Evolutionary conservation across 148 eudicot genomes (phyloP).

Genomic region (Nyssa sinensis): DNA sequence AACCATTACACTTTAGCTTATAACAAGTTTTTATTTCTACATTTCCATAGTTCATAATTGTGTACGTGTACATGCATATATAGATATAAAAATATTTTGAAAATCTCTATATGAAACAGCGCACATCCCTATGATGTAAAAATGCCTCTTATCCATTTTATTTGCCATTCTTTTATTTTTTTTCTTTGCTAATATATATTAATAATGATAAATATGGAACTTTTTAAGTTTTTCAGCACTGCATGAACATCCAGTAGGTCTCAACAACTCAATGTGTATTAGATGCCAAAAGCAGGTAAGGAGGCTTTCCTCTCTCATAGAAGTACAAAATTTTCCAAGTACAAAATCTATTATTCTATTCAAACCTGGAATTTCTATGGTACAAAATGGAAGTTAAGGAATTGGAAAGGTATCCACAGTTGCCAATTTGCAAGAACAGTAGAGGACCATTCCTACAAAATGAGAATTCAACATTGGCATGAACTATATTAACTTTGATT

Average conservation of each 20-base stretch:
- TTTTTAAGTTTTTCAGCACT: neutral
- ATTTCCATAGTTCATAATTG: no score
- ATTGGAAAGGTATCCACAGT: constrained; percentile 97
- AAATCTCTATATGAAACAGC: no score
- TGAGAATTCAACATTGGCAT: neutral
- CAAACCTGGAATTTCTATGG: constrained; percentile 95
- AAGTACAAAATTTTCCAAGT: neutral
- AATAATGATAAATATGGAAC: neutral
- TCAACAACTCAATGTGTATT: neutral
- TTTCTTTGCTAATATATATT: neutral
- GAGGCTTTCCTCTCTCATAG: neutral
- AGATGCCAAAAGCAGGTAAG: neutral
- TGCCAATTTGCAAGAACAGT: constrained; percentile 92
- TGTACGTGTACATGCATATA: no score
- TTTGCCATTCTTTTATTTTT: no score
- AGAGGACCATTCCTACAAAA: constrained; percentile 82
- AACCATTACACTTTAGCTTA: no score
- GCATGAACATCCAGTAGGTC: neutral
- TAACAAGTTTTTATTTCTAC: no score
- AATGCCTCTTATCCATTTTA: no score
- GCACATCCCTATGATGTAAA: no score
- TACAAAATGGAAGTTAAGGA: constrained; percentile 89
- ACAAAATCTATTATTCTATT: constrained; percentile 9
- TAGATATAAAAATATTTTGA: no score
- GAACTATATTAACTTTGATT: neutral